phyloP scores from a whole-genome alignment of 208 protist species.

The Kentomonas sorsogonicus region DNA sequence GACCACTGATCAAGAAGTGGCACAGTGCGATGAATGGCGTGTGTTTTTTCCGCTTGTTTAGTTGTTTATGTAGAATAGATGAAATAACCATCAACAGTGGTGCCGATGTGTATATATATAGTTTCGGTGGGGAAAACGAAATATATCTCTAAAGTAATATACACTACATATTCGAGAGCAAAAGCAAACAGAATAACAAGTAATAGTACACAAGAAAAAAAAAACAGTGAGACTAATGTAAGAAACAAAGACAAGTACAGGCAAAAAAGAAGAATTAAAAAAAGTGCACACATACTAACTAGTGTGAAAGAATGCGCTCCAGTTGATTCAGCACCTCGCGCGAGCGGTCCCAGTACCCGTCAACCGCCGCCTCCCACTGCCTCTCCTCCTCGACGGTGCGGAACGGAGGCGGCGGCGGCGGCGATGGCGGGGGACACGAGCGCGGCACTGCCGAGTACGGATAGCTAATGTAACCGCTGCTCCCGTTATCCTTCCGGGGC shows the following conservation, averaged over 20 bases:
- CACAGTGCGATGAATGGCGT: too few species aligned
- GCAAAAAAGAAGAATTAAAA: conserved; percentile 8
- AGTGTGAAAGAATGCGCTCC: conserved; percentile 23
- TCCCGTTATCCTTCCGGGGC: background rate
- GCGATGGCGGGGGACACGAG: background rate
- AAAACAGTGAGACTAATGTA: background rate
- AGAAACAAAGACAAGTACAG: conserved; percentile 6
- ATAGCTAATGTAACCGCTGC: background rate
- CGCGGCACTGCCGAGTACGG: background rate
- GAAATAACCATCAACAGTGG: too few species aligned
- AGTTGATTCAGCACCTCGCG: conserved; percentile 36
- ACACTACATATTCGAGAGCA: too few species aligned
- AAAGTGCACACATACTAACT: conserved; percentile 2
- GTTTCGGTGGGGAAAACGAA: too few species aligned
- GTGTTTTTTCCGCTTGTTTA: too few species aligned
- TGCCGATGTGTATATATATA: too few species aligned
- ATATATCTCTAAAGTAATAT: too few species aligned
- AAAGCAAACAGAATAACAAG: background rate
- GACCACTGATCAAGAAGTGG: too few species aligned
- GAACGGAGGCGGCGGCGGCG: background rate
- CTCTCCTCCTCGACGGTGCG: background rate
- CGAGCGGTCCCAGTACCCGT: conserved; percentile 36
- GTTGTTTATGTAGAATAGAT: too few species aligned
- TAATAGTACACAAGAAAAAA: conserved; percentile 6
- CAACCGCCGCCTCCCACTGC: conserved; percentile 17